phyloP scores from a whole-genome alignment of 768 basidiomycete genomes.

The Serendipita sp. region DNA sequence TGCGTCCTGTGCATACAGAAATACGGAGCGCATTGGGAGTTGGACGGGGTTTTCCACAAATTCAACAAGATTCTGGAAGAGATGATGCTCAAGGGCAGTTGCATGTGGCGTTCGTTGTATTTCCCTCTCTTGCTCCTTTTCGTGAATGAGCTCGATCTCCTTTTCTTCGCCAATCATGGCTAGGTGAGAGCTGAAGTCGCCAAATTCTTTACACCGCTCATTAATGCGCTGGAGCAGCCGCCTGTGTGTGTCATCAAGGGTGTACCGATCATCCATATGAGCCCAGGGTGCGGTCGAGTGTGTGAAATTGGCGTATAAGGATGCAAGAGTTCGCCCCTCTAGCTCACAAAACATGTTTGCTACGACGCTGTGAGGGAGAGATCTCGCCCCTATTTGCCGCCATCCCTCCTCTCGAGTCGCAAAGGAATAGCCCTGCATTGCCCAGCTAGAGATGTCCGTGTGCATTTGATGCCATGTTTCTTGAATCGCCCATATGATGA shows the following conservation, averaged over 20 bases:
- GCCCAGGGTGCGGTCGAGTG: background rate
- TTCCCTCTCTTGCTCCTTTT: background rate
- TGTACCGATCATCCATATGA: background rate
- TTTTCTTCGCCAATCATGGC: conserved; percentile 12
- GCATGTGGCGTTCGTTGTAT: too few species aligned
- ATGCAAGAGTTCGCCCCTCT: conserved; percentile 6
- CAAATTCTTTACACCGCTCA: background rate
- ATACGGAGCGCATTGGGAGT: conserved; percentile 15
- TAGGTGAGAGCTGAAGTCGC: conserved; percentile 12
- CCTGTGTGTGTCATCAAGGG: too few species aligned
- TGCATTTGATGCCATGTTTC: conserved; percentile 30
- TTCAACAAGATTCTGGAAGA: conserved; percentile 6
- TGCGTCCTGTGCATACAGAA: background rate
- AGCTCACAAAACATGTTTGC: background rate
- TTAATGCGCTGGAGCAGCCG: background rate
- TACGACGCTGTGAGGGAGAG: background rate
- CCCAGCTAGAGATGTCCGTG: conserved; percentile 26
- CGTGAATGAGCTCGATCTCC: conserved; percentile 14
- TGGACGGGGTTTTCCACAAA: conserved; percentile 27
- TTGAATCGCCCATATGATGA: conserved; percentile 29
- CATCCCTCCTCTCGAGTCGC: conserved; percentile 6
- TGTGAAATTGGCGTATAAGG: conserved; percentile 1
- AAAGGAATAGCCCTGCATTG: conserved; percentile 19
- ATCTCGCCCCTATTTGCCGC: background rate
- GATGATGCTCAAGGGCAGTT: background rate